Percentiles rank a stretch among this genome's conserved stretches.
phyloP scores from a whole-genome alignment of 2,329 filamentous ascomycete genomes.

The Aspergillus floridensis region DNA sequence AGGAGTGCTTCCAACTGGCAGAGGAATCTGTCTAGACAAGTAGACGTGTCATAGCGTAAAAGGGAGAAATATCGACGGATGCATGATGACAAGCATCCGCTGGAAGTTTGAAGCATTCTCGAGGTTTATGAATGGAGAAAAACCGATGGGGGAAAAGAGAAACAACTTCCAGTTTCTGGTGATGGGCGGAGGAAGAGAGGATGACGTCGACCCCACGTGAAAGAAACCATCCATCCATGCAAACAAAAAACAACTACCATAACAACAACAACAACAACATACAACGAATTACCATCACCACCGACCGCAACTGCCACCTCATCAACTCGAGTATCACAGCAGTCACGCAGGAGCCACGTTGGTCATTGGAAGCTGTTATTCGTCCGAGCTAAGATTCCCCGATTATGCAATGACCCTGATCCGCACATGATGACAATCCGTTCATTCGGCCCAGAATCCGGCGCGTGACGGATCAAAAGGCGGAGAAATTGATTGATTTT shows the following conservation, averaged over 20 bases:
- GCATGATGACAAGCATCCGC: background rate
- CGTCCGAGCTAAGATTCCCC: background rate
- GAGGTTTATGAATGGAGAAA: background rate
- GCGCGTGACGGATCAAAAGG: background rate
- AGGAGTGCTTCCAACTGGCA: conserved; percentile 7
- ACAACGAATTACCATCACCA: background rate
- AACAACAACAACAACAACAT: background rate
- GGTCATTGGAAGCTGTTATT: background rate
- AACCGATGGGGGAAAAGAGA: background rate
- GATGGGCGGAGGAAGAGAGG: background rate
- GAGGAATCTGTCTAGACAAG: background rate
- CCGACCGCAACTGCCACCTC: background rate
- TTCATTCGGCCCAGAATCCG: background rate
- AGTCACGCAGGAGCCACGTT: background rate
- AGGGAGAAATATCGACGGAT: background rate
- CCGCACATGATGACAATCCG: background rate
- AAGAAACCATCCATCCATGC: background rate
- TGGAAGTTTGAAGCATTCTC: background rate
- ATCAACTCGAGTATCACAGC: background rate
- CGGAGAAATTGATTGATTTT: background rate
- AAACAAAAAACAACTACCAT: background rate
- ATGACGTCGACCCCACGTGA: background rate
- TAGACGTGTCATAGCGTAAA: background rate
- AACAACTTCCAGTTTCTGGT: background rate
- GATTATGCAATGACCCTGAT: background rate